These are phyloP conservation scores for Nyctanthes arbortristis DNA, from an alignment of 257 asterid genomes.

Conservation along the genomic window DNA sequence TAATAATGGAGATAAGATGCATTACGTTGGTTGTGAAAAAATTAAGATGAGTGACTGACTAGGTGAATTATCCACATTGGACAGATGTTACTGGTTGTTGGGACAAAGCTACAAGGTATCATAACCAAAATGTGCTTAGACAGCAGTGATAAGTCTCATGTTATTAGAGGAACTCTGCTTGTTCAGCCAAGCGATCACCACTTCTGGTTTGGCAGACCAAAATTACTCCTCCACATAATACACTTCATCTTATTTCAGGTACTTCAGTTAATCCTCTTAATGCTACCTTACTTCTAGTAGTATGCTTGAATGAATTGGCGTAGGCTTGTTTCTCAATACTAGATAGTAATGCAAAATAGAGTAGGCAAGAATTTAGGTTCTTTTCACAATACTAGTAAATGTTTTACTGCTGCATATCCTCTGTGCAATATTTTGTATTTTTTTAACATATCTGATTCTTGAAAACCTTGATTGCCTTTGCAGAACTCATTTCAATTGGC, in stretches of 20 bases:
- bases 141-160: conserved; percentile 48
- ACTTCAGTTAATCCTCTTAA: background rate
- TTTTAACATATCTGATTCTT: background rate
- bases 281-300: background rate
- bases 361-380: background rate
- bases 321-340: background rate
- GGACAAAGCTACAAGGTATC: conserved; percentile 73
- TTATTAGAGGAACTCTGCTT: conserved; percentile 53
- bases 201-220: conserved; percentile 68
- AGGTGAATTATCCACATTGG: background rate
- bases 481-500: conserved; percentile 84
- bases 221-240: conserved; percentile 71
- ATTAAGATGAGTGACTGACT: background rate
- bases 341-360: too few relatives aligned
- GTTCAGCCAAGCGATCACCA: conserved; percentile 71
- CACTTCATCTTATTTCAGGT: conserved; percentile 80
- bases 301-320: background rate
- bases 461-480: conserved; percentile 15
- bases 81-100: conserved; percentile 64
- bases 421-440: background rate
- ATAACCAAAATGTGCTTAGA: conserved; percentile 77
- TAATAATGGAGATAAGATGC: background rate
- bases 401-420: background rate
- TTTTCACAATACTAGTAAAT: background rate
- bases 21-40: background rate